Evolutionary conservation across 139 green algal species (phyloP).

Genomic region (Nannochloris sp.): DNA sequence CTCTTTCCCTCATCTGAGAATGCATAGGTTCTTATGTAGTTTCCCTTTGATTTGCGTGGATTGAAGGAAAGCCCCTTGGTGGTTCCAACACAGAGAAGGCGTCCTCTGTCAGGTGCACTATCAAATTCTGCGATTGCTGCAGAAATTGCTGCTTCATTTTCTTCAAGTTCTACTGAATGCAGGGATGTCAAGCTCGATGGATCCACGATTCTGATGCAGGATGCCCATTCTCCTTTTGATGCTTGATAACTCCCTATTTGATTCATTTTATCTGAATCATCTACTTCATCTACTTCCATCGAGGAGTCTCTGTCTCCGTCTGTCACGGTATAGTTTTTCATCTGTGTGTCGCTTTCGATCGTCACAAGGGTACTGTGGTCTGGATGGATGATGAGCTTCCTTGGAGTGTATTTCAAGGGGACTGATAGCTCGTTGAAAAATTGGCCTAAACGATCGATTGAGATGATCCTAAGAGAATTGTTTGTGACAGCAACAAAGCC

Average conservation of each 20-base stretch:
- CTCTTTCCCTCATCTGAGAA: slow-evolving; percentile 52
- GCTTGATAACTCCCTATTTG: slow-evolving; percentile 60
- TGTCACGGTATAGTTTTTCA: slow-evolving; percentile 51
- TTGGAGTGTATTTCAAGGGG: slow-evolving; percentile 90
- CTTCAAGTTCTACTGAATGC: slow-evolving; percentile 63
- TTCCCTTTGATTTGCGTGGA: slow-evolving; percentile 59
- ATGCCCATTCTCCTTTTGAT: slow-evolving; percentile 71
- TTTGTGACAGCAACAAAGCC: slow-evolving; percentile 87
- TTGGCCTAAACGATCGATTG: slow-evolving; percentile 84
- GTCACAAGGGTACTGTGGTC: slow-evolving; percentile 51
- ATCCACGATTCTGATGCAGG: slow-evolving; percentile 83
- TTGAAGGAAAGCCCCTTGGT: slow-evolving; percentile 73
- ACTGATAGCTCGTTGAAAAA: slow-evolving; percentile 75
- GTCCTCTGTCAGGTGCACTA: slow-evolving; percentile 14
- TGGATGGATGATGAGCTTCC: slow-evolving; percentile 75
- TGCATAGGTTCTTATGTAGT: slow-evolving; percentile 70
- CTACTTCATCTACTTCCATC: neutral
- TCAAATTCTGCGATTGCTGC: slow-evolving; percentile 55
- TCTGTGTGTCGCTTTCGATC: slow-evolving; percentile 69
- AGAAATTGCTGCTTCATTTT: slow-evolving; percentile 74
- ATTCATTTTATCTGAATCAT: neutral
- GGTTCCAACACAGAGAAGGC: slow-evolving; percentile 75
- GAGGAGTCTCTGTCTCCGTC: neutral
- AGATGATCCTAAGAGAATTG: slow-evolving; percentile 77
- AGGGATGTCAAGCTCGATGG: slow-evolving; percentile 36